Conservation (phyloP, 768 basidiomycete species). For the Pholiota molesta region DNA sequence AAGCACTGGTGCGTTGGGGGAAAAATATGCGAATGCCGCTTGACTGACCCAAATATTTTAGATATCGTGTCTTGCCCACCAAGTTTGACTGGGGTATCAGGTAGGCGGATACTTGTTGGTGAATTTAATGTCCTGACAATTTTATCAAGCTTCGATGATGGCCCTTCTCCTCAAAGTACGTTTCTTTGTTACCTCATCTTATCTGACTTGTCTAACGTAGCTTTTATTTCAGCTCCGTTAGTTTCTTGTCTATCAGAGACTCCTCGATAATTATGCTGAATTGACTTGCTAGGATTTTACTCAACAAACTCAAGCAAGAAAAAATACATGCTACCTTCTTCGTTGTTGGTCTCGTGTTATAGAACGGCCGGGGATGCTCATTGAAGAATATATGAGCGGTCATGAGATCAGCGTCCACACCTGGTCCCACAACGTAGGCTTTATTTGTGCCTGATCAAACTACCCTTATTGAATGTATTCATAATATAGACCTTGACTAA, state of each 20-base stretch:
- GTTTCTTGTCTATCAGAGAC: conserved; percentile 18
- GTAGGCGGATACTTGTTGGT: conserved; percentile 4
- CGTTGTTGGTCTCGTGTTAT: conserved; percentile 85
- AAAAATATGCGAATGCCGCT: neutral
- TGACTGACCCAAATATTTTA: conserved; percentile 10
- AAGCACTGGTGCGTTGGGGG: conserved; percentile 36
- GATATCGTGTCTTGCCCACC: conserved; percentile 73
- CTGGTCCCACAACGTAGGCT: conserved; percentile 78
- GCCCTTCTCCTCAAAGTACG: conserved; percentile 82
- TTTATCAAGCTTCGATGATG: conserved; percentile 72
- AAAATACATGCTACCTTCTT: conserved; percentile 86
- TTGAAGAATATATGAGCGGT: conserved; percentile 79
- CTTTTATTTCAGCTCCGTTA: conserved; percentile 47
- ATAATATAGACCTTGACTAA: conserved; percentile 58
- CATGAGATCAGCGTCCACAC: conserved; percentile 87
- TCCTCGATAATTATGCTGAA: conserved; percentile 11
- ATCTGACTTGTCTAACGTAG: neutral
- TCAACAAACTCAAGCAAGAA: conserved; percentile 69
- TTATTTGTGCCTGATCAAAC: neutral
- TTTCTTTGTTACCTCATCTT: conserved; percentile 18
- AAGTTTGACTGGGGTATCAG: conserved; percentile 76
- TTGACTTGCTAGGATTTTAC: conserved; percentile 49
- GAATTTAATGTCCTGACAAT: neutral
- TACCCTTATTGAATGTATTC: neutral
- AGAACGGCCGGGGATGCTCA: conserved; percentile 71